Base-by-base conservation (phyloP, 176 grass and related monocot genomes). In the Alopecurus myosuroides region DNA sequence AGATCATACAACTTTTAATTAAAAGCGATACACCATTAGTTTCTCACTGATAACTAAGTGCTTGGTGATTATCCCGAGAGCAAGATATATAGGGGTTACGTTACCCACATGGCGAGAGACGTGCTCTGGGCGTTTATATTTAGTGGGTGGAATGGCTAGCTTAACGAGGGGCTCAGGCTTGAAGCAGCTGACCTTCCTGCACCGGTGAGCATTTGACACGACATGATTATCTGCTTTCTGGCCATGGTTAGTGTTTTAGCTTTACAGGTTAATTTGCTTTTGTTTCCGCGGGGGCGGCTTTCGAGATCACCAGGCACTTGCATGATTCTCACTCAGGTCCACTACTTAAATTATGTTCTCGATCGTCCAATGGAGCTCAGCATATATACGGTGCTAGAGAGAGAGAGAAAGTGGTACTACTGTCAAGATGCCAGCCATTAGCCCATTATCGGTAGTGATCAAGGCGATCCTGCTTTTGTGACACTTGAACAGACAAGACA, bases 191-290 rank as follows among this genome's bases (percentile, higher is more conserved):
- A 40, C 68, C 66, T 57, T 61, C 36, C 25, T 83, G 40, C 60
- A 85, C 22, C 20, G 55, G 44, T 41, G 73, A 76, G 35, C 71
- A 20, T 68, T 34, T 45, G 3, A 56, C 25, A 44, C 17, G 9
- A 79, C 67, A 28, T 9, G 51, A 62, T 19, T 25, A 64, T 20
- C 20, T 80, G 25, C 23, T 22, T 84, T 49, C 72, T 36, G 57
- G 10, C 11, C 30, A 4, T 26, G 56, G 35, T 26, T 86, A 77
- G 74, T 88, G 86, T 79, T 73, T 31, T 51, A 37, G 41, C 78
- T 89, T 82, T 85, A 19, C 13, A 6, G 22, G n/a, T 42, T 15
- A 41, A 35, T 69, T 75, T 88, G 26, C 6, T n/a, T 51, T 49
- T 70, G 13, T 11, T 44, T 33, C 30, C 36, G 14, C 6, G 49